Evolutionary conservation across 2,329 filamentous ascomycete species (phyloP).

Genomic region (Colletotrichum melonis): DNA sequence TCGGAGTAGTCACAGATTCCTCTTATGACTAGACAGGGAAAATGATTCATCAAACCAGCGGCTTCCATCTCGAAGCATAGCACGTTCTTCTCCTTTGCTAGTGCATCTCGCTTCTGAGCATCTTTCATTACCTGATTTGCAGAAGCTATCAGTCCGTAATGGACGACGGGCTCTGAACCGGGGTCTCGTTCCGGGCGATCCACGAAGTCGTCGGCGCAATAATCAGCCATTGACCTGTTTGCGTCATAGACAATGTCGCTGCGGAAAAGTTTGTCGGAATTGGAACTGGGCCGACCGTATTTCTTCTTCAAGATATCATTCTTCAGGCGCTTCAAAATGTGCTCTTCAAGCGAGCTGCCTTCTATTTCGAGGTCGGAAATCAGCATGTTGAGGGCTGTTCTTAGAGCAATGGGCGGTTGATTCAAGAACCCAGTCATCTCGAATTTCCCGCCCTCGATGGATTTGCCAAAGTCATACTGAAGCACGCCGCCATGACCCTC

Average conservation of each 20-base stretch:
- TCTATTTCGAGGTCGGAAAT: not conserved
- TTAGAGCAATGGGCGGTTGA: conserved; percentile 7
- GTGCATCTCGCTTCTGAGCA: conserved; percentile 42
- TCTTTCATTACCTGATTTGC: conserved; percentile 46
- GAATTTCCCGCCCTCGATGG: conserved; percentile 9
- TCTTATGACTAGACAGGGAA: not conserved
- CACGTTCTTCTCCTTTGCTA: conserved; percentile 48
- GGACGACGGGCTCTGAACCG: conserved; percentile 4
- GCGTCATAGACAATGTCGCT: not conserved
- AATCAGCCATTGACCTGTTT: not conserved
- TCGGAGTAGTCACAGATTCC: not conserved
- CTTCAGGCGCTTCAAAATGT: too few relatives aligned
- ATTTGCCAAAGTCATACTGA: conserved; percentile 34
- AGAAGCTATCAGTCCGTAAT: conserved; percentile 50
- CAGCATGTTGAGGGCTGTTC: not conserved
- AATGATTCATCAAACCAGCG: not conserved
- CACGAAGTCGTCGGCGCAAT: not conserved
- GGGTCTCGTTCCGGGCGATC: not conserved
- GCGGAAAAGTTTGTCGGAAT: not conserved
- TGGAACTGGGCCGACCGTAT: not conserved
- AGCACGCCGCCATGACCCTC: conserved; percentile 12
- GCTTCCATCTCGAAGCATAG: conserved; percentile 36
- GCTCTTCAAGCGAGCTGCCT: too few relatives aligned
- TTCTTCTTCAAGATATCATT: not conserved
- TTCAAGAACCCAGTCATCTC: conserved; percentile 10